Evolutionary conservation across 352 stramenopile species (phyloP), one percentile per base, ranked within the genome.

Genomic region (Pythium myriotylum): DNA sequence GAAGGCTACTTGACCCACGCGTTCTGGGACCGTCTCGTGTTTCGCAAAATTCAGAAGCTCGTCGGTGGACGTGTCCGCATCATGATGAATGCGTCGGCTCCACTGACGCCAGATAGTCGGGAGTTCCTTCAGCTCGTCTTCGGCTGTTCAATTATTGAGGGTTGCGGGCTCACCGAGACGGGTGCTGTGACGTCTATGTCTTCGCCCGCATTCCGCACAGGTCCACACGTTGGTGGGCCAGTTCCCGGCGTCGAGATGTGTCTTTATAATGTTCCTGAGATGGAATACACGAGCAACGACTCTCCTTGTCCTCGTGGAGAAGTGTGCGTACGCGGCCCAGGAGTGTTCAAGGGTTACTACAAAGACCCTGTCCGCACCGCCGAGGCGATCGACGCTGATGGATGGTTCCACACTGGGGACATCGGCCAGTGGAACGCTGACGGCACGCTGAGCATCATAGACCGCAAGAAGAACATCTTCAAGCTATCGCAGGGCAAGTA

Each of bases 331-430:
- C 87, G 73, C 27, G 92, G 91, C n/a, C 72, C 73, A 0, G 79
- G 84, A 60, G 75, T 98, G 32, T 93, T 94, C 45, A 72, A 65
- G 39, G 95, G 92, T 13, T 99, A 98, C 75, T 97, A 96, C 72
- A 95, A 97, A 51, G 89, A 98, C 63, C 72, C 80, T 3, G 82
- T 92, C 53, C 94, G 93, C 37, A 98, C 94, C 0, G 64, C 64
- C 2, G 90, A 96, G 59, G 89, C 84, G 2, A 83, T 98, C 39
- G 91, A 98, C 57, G 73, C 71, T 13, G 87, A 88, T 19, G 94
- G 92, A 13, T 98, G 89, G 86, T 97, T 99, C 65, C 91, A 98
- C 70, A 98, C 94, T 1, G 96, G 96, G 35, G 96, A 98, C 63
- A 85, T 98, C 42, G 96, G 91, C 22, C n/a, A n/a, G n/a, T 96